Conservation (phyloP, 768 basidiomycete genomes). For the Amanita thiersii region DNA sequence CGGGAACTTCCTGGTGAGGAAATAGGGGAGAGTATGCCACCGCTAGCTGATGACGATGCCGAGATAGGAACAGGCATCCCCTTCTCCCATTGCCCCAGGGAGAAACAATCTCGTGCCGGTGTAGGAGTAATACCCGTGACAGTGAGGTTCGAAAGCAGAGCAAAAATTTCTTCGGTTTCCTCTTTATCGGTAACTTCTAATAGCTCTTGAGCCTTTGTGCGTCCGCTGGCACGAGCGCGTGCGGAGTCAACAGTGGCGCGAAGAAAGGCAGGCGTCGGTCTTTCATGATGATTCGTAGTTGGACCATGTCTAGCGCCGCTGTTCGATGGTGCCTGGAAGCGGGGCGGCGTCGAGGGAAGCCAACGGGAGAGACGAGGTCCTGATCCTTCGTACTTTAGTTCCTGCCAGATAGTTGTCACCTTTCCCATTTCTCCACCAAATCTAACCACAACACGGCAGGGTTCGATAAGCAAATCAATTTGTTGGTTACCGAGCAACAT, state of each 20-base stretch:
- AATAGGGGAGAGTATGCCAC: conserved; percentile 7
- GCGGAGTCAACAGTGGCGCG: conserved; percentile 15
- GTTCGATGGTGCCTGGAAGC: conserved; percentile 12
- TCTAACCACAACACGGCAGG: conserved; percentile 18
- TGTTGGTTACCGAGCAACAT: conserved; percentile 21
- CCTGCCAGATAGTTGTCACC: conserved; percentile 21
- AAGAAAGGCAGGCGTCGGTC: conserved; percentile 12
- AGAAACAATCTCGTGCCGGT: conserved; percentile 23
- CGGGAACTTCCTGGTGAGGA: conserved; percentile 23
- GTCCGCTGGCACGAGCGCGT: conserved; percentile 14
- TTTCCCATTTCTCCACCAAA: conserved; percentile 18
- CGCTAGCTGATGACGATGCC: too few relatives aligned
- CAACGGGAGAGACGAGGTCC: too few relatives aligned
- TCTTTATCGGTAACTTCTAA: conserved; percentile 21
- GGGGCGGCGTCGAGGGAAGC: conserved; percentile 12
- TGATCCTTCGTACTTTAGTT: too few relatives aligned
- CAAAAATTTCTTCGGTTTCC: conserved; percentile 28
- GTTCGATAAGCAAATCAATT: conserved; percentile 27
- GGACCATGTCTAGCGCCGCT: conserved; percentile 15
- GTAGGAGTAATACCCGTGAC: conserved; percentile 23
- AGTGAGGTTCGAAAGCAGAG: conserved; percentile 23
- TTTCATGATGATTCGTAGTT: conserved; percentile 15
- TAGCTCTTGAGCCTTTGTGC: conserved; percentile 26
- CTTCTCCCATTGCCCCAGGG: too few relatives aligned
- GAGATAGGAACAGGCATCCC: too few relatives aligned